These are phyloP conservation scores for Malassezia yamatoensis DNA, from an alignment of 1,284 basidiomycete genomes.

Conservation along the genomic window DNA sequence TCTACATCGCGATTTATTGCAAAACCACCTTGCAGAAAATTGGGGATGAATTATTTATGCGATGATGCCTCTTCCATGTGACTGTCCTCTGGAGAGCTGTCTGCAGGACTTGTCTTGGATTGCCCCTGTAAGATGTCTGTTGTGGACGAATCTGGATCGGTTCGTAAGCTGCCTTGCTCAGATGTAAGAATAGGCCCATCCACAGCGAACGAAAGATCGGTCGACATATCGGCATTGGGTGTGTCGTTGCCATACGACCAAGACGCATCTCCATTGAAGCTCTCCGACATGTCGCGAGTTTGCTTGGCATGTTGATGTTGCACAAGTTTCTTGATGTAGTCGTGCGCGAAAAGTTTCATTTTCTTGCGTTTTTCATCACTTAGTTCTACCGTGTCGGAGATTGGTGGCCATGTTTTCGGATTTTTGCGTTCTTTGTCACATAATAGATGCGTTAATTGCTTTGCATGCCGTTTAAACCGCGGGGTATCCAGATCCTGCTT, in stretches of 20 bases:
- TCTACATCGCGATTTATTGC: too few species aligned
- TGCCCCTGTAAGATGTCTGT: too few species aligned
- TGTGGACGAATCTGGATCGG: too few species aligned
- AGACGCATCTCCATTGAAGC: not conserved
- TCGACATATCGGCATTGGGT: not conserved
- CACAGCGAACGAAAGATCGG: not conserved
- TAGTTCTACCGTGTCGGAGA: constrained; percentile 49
- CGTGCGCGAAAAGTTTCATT: constrained; percentile 86
- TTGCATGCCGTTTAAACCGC: constrained; percentile 85
- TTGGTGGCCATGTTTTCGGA: constrained; percentile 51
- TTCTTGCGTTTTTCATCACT: constrained; percentile 76
- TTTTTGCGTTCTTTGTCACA: constrained; percentile 82
- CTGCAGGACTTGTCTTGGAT: too few species aligned
- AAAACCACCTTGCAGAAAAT: too few species aligned
- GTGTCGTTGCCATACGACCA: not conserved
- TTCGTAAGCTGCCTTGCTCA: too few species aligned
- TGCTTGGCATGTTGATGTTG: not conserved
- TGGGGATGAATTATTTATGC: too few species aligned
- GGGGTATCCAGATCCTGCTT: constrained; percentile 69
- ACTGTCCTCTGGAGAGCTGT: not conserved
- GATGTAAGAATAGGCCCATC: too few species aligned
- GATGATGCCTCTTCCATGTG: not conserved
- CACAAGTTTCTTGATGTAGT: constrained; percentile 53
- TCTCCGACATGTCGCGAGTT: not conserved
- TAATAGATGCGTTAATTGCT: constrained; percentile 74